Evolutionary conservation across 2,329 filamentous ascomycete genomes (phyloP), one percentile per base, ranked within the genome.

Genomic region (Aspergillus pseudoviridinutans): DNA sequence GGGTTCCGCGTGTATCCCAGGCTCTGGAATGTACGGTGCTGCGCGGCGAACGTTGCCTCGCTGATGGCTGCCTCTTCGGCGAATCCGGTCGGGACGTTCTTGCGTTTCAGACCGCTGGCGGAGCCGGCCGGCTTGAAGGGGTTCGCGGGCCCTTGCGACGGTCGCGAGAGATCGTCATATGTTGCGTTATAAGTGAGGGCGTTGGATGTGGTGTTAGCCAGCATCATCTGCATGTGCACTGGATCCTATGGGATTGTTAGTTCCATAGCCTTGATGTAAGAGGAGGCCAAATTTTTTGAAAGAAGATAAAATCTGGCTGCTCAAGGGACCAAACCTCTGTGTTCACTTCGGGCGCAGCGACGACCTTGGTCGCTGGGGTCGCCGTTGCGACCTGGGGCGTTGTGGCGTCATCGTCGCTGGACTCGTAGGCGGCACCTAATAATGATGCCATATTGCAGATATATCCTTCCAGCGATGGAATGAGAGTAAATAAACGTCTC

Each of bases 1-100:
- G 79, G 79, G 60, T 81, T 78, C 63, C 76, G 74, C 67, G 85
- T 77, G 65, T 82, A 83, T 2, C 80, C 80, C 49, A 81, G 64
- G 61, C 88, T 83, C 71, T 93, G 88, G 59, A 94, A 84, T 1
- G 91, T 92, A 57, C 91, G 88, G 71, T 97, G 92, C 63, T 94
- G 92, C 68, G 85, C 85, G 65, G 91, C 86, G 72, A 99, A 99
- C 0, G 90, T 92, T 62, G 93, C 86, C 69, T 97, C 94, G 73
- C 91, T 96, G 62, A 99, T 86, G 65, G 85, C 90, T 0, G 90
- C 92, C 75, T 99, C 93, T 65, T 94, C 84, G 1, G 94, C 94
- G 67, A 85, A 88, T 10, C 94, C 94, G 0, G 94, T 97, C 10
- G 90, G 82, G 1, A 92, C 82, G 61, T 92, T 93, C 70, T 92